phyloP scores from a whole-genome alignment of 352 stramenopile species.

The Globisporangium heterothallicum region DNA sequence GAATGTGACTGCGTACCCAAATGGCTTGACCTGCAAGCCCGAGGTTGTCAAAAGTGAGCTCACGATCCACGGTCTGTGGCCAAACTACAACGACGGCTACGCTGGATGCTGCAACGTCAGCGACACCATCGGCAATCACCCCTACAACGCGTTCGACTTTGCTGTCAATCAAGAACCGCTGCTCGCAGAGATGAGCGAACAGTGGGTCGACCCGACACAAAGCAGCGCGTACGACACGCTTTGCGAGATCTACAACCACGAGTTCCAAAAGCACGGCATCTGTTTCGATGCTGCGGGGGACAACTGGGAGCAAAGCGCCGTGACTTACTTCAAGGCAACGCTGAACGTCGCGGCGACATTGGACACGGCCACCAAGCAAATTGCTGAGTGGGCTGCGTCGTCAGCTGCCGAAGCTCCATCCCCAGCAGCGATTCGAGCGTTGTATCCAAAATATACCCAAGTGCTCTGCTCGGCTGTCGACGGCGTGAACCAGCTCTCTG shows the following conservation, averaged over 20 bases:
- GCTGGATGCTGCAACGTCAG: constrained; percentile 57
- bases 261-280: constrained; percentile 78
- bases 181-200: constrained; percentile 39
- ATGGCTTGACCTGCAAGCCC: constrained; percentile 34
- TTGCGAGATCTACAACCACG: constrained; percentile 78
- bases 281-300: constrained; percentile 46
- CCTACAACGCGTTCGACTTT: constrained; percentile 42
- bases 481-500: constrained; percentile 50
- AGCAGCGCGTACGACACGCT: constrained; percentile 43
- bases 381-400: constrained; percentile 38
- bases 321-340: constrained; percentile 58
- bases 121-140: constrained; percentile 40
- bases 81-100: constrained; percentile 68
- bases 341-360: constrained; percentile 37
- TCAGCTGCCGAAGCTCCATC: constrained; percentile 20
- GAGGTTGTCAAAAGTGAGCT: constrained; percentile 42
- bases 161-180: constrained; percentile 34
- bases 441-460: constrained; percentile 57
- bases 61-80: constrained; percentile 69
- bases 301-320: constrained; percentile 41
- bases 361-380: constrained; percentile 32
- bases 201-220: constrained; percentile 60
- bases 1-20: constrained; percentile 56
- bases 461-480: constrained; percentile 54
- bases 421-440: constrained; percentile 29